These are phyloP conservation scores for Macrophomina phaseolina DNA, from an alignment of 2,329 filamentous ascomycete genomes.

Conservation along the genomic window DNA sequence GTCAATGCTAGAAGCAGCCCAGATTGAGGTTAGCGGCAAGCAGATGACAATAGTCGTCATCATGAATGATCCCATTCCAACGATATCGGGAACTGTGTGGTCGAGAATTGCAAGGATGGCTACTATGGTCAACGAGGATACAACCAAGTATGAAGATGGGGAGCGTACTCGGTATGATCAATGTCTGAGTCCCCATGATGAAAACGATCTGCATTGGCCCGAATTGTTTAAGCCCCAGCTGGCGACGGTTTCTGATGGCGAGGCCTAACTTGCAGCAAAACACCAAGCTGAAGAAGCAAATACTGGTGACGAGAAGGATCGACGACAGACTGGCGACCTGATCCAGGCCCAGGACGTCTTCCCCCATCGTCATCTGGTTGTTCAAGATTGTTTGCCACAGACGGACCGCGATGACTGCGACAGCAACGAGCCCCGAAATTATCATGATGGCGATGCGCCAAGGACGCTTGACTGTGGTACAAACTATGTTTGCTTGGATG, in stretches of 20 bases:
- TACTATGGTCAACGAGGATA: slow-evolving; percentile 41
- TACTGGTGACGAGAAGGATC: slow-evolving; percentile 60
- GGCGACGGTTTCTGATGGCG: slow-evolving; percentile 61
- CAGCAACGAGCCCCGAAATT: slow-evolving; percentile 56
- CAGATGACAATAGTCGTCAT: slow-evolving; percentile 67
- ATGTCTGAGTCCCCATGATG: slow-evolving; percentile 70
- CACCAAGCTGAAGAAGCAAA: slow-evolving; percentile 67
- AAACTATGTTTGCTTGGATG: slow-evolving; percentile 68
- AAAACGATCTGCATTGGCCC: slow-evolving; percentile 71
- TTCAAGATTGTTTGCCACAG: slow-evolving; percentile 59
- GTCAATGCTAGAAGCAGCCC: slow-evolving; percentile 56
- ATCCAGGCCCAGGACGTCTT: not conserved
- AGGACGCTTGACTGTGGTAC: slow-evolving; percentile 53
- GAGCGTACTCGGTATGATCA: slow-evolving; percentile 64
- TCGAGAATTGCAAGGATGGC: slow-evolving; percentile 66
- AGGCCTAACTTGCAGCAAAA: slow-evolving; percentile 67
- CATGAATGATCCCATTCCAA: slow-evolving; percentile 61
- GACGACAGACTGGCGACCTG: slow-evolving; percentile 42
- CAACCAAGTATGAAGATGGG: not conserved
- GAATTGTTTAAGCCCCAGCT: slow-evolving; percentile 64
- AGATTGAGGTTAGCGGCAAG: slow-evolving; percentile 70
- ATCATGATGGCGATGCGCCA: slow-evolving; percentile 55
- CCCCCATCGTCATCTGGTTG: slow-evolving; percentile 33
- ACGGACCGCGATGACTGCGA: slow-evolving; percentile 60
- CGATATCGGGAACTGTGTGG: slow-evolving; percentile 54